Base-by-base conservation (phyloP, 2,329 filamentous ascomycete genomes). In the Ophiostoma triangulosporum region DNA sequence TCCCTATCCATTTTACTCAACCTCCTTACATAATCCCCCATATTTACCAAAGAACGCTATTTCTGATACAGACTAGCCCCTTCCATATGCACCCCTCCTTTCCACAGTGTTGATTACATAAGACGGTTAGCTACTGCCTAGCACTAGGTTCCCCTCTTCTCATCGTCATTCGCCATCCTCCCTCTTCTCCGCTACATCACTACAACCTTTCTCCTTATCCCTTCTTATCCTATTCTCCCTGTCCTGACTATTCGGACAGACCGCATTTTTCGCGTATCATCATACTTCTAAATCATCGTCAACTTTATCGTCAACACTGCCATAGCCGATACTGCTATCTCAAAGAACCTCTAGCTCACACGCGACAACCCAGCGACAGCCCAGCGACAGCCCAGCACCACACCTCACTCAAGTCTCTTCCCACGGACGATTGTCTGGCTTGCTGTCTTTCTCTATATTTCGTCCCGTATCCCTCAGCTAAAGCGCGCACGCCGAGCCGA, bases 161-260 rank as follows among this genome's bases (percentile, higher is more conserved):
- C 45, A 48, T 48, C 45, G 45, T 48, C 45, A 48, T 48, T 48
- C 45, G 43, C 43, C 43, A 27, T 8, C 40, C 45, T 17, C 27
- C 45, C 27, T 48, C 38, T 40, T 24, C 38, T 40, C 20, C 38
- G 38, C 38, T 27, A 27, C 45, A 48, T 48, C 45, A 31, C 24
- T 48, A 48, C 45, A 20, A 31, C 45, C 6, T 20, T 31, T 48
- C n/a, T 20, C 26, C n/a, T 31, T 31, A 31, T 48, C 43, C 43
- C 43, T 46, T 46, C 43, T 46, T 29, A 46, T 46, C 38, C 38
- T 43, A 24, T 24, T 15, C 38, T 43, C 38, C 38, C 38, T 43
- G 38, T 26, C 26, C 40, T 46, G 40, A n/a, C 40, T 29, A n/a
- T 46, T 26, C 7, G 6, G 14, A 9, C 40, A 46, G 40, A 29